Conservation (phyloP, 228 moss, liverwort and hornwort genomes). For the Sphagnum magellanicum region DNA sequence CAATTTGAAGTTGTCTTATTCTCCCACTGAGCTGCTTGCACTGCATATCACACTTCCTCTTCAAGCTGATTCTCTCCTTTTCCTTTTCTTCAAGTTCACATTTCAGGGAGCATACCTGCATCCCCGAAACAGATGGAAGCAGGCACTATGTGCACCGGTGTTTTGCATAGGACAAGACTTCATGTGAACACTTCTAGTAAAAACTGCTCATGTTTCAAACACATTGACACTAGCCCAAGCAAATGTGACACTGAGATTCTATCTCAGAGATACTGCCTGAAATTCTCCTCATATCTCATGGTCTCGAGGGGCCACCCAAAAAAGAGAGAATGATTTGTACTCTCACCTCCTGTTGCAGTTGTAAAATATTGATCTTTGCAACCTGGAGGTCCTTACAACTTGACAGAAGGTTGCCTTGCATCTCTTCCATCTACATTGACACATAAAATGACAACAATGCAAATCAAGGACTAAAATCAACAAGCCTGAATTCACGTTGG, state of each 20-base stretch:
- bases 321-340: background rate
- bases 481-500: background rate
- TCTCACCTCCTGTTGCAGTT: slow-evolving; percentile 34
- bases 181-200: too few species aligned
- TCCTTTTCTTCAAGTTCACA: slow-evolving; percentile 21
- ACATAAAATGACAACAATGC: background rate
- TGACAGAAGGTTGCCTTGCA: background rate
- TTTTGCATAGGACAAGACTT: too few species aligned
- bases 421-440: slow-evolving; percentile 1
- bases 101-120: slow-evolving; percentile 10
- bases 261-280: too few species aligned
- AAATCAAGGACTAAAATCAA: background rate
- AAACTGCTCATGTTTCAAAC: too few species aligned
- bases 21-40: slow-evolving; percentile 27
- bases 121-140: too few species aligned
- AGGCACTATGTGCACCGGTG: too few species aligned
- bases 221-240: too few species aligned
- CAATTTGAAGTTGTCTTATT: slow-evolving; percentile 34
- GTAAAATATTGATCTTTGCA: slow-evolving; percentile 10
- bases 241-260: too few species aligned
- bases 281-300: too few species aligned
- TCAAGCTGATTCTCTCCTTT: slow-evolving; percentile 12
- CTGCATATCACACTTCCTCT: slow-evolving; percentile 19
- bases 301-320: background rate
- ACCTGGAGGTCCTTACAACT: slow-evolving; percentile 16